phyloP scores from a whole-genome alignment of 2,329 filamentous ascomycete genomes.

The Colletotrichum acutatum region DNA sequence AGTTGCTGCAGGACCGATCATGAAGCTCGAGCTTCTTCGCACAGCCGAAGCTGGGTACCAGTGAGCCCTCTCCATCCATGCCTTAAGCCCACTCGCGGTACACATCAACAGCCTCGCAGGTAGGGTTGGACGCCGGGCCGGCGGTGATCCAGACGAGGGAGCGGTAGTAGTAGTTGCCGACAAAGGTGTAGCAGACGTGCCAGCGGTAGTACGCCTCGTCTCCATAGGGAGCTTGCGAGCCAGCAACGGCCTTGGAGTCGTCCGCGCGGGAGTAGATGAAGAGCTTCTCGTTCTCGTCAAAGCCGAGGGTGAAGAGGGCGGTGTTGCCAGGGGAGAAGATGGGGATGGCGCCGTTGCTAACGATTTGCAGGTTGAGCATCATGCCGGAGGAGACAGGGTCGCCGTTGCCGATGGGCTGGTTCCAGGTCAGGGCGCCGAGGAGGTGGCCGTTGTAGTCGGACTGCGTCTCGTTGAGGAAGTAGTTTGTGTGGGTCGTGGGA shows the following conservation, averaged over 20 bases:
- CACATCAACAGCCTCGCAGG: conserved; percentile 18
- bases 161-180: conserved; percentile 35
- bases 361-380: conserved; percentile 10
- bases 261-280: conserved; percentile 18
- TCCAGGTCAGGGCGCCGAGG: conserved; percentile 28
- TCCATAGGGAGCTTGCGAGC: background rate
- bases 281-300: conserved; percentile 26
- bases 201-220: conserved; percentile 25
- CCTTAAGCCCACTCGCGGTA: conserved; percentile 8
- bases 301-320: conserved; percentile 17
- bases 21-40: background rate
- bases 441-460: background rate
- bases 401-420: conserved; percentile 22
- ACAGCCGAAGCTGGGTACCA: background rate
- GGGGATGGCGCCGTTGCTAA: conserved; percentile 30
- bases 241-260: conserved; percentile 23
- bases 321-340: conserved; percentile 24
- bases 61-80: background rate
- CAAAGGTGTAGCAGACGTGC: conserved; percentile 30
- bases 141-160: conserved; percentile 31
- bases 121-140: conserved; percentile 28
- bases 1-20: background rate
- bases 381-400: conserved; percentile 7
- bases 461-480: conserved; percentile 20
- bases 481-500: background rate